These are phyloP conservation scores for Plasmodium relictum DNA, from an alignment of 169 alveolate species.

Conservation along the genomic window DNA sequence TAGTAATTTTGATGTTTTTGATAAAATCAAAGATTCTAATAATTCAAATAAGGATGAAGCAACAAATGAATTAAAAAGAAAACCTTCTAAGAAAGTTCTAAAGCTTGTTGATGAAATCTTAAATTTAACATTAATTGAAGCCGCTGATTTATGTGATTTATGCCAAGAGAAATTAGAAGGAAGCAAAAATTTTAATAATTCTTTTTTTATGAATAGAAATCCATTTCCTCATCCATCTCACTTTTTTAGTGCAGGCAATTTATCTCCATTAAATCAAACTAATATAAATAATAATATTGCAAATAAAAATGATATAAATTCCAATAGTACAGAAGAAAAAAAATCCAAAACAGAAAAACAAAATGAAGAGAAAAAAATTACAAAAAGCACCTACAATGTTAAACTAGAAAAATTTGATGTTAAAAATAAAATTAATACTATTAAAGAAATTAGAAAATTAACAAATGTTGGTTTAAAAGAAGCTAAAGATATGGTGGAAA, in stretches of 20 bases:
- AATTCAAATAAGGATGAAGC: neutral
- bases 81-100: constrained; percentile 82
- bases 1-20: constrained; percentile 18
- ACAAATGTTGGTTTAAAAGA: constrained; percentile 87
- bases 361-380: constrained; percentile 77
- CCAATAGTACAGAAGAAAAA: constrained; percentile 16
- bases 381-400: constrained; percentile 77
- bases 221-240: constrained; percentile 91
- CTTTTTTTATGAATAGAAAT: constrained; percentile 83
- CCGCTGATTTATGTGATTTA: constrained; percentile 91
- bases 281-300: neutral
- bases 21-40: constrained; percentile 29
- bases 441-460: constrained; percentile 87
- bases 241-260: constrained; percentile 1
- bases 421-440: constrained; percentile 86
- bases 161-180: constrained; percentile 88
- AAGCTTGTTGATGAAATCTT: constrained; percentile 89
- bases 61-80: constrained; percentile 15
- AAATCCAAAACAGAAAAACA: constrained; percentile 14
- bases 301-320: neutral
- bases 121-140: constrained; percentile 88
- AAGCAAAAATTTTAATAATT: constrained; percentile 77
- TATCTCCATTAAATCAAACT: constrained; percentile 1
- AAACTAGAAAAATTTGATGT: constrained; percentile 86
- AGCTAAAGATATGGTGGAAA: constrained; percentile 89